Conservation (phyloP, 306 rosid species). For the Crotalaria pallida region DNA sequence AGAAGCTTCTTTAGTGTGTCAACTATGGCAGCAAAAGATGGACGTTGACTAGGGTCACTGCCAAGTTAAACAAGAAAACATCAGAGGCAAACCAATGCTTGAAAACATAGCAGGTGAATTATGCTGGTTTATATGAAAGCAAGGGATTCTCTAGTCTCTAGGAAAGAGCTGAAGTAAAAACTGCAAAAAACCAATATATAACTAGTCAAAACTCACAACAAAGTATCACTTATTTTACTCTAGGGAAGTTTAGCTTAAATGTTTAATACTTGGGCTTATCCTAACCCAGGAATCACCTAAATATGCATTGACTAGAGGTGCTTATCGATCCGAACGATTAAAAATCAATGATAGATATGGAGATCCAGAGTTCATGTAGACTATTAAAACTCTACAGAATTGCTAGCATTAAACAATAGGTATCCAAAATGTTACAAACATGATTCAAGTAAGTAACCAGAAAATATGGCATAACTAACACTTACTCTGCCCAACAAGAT, state of each 20-base stretch:
- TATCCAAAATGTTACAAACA: background rate
- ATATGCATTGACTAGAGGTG: background rate
- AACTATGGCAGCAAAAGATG: constrained; percentile 59
- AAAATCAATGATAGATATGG: background rate
- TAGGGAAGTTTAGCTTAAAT: background rate
- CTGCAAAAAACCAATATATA: background rate
- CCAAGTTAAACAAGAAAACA: constrained; percentile 18
- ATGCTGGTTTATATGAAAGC: background rate
- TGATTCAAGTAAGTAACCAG: background rate
- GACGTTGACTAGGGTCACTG: constrained; percentile 81
- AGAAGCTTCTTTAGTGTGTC: constrained; percentile 82
- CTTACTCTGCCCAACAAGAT: constrained; percentile 98
- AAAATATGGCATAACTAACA: background rate
- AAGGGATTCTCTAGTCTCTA: background rate
- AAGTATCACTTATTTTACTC: background rate
- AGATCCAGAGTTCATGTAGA: background rate
- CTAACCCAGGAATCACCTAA: background rate
- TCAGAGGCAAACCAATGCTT: constrained; percentile 12
- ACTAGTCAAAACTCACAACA: background rate
- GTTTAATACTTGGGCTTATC: constrained; percentile 4
- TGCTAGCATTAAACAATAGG: background rate
- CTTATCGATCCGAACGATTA: background rate
- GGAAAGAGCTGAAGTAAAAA: background rate
- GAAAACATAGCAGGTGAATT: background rate
- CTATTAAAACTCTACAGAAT: background rate